phyloP scores from a whole-genome alignment of 805 yeast species.

The Pichia kluyveri region DNA sequence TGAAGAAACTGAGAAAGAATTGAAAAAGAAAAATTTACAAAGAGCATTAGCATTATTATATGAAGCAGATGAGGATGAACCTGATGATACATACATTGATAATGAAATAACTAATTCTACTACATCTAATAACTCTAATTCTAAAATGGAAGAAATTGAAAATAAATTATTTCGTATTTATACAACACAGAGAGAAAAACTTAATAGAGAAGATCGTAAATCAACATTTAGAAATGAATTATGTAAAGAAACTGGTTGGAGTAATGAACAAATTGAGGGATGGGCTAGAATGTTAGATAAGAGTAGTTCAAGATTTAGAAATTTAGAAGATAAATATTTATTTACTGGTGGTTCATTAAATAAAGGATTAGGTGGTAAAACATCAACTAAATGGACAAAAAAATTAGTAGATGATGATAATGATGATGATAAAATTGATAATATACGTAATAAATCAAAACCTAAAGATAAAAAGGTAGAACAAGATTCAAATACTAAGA shows the following conservation, averaged over 20 bases:
- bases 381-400: slow-evolving; percentile 15
- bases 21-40: slow-evolving; percentile 48
- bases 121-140: slow-evolving; percentile 14
- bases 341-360: slow-evolving; percentile 29
- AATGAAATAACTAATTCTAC: slow-evolving; percentile 32
- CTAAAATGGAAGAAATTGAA: slow-evolving; percentile 29
- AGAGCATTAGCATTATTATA: slow-evolving; percentile 54
- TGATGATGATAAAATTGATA: not conserved
- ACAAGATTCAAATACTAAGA: not conserved
- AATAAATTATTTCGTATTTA: slow-evolving; percentile 46
- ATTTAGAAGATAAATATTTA: slow-evolving; percentile 54
- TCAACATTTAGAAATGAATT: slow-evolving; percentile 42
- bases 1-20: slow-evolving; percentile 21
- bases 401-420: slow-evolving; percentile 4
- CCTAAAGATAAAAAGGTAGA: not conserved
- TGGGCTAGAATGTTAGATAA: slow-evolving; percentile 75
- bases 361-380: slow-evolving; percentile 8
- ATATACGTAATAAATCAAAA: no score
- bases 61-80: slow-evolving; percentile 76
- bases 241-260: slow-evolving; percentile 52
- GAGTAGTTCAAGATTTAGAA: slow-evolving; percentile 51
- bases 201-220: slow-evolving; percentile 39
- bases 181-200: slow-evolving; percentile 40
- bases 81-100: slow-evolving; percentile 69
- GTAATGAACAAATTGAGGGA: slow-evolving; percentile 89